phyloP scores from a whole-genome alignment of 192 early-diverging fungal genomes.

The Funneliformis geosporum region DNA sequence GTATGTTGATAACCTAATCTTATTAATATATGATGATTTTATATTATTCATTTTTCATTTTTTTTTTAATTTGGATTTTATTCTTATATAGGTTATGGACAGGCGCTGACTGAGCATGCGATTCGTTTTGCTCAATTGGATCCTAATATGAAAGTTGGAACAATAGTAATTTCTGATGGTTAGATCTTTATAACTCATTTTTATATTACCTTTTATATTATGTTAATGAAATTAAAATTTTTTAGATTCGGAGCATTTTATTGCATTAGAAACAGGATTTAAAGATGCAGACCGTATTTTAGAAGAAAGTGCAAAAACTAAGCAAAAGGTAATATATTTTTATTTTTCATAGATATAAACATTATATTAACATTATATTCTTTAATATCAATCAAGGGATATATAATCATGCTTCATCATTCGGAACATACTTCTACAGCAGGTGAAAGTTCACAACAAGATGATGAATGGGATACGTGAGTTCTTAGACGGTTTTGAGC shows the following conservation, averaged over 20 bases:
- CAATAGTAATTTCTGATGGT: slow-evolving; percentile 59
- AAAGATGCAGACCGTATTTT: slow-evolving; percentile 73
- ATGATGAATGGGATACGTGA: not conserved
- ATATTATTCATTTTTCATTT: not conserved
- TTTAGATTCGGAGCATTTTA: slow-evolving; percentile 57
- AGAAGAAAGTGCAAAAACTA: slow-evolving; percentile 46
- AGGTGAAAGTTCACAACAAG: slow-evolving; percentile 37
- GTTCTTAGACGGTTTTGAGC: not conserved
- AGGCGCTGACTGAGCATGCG: slow-evolving; percentile 84
- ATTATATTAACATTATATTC: not conserved
- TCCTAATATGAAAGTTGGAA: slow-evolving; percentile 62
- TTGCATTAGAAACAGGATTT: slow-evolving; percentile 65
- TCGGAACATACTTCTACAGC: slow-evolving; percentile 42
- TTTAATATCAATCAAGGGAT: slow-evolving; percentile 49
- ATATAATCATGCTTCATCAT: slow-evolving; percentile 58
- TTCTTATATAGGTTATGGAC: slow-evolving; percentile 68
- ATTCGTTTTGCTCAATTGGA: slow-evolving; percentile 66
- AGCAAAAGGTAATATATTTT: slow-evolving; percentile 41
- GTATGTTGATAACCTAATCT: slow-evolving; percentile 35
- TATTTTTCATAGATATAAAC: no score
- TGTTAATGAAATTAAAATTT: slow-evolving; percentile 10
- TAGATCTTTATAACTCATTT: not conserved
- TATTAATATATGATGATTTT: not conserved
- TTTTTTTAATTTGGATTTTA: slow-evolving; percentile 15
- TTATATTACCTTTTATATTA: not conserved